A percentile compares a stretch with the other conserved stretches of the same genome.
Evolutionary conservation across 129 eudicot species (phyloP).

Genomic region (Tagetes patula): DNA sequence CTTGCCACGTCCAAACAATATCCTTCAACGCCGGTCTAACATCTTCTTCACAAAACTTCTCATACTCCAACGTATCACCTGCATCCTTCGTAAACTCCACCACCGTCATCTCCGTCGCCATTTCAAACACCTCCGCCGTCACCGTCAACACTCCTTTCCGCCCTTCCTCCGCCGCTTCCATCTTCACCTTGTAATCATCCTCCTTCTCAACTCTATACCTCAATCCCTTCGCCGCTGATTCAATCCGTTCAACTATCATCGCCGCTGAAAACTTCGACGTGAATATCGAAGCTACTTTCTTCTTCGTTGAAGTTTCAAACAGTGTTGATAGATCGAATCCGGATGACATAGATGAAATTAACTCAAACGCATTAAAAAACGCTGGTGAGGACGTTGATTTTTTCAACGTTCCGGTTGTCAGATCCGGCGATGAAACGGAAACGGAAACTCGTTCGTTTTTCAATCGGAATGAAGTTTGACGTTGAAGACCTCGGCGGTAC

Average conservation of each 20-base stretch:
- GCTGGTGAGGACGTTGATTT: conserved; percentile 36
- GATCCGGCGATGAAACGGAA: conserved; percentile 5
- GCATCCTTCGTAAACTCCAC: conserved; percentile 36
- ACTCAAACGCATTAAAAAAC: conserved; percentile 40
- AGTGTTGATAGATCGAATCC: conserved; percentile 36
- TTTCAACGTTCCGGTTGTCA: conserved; percentile 28
- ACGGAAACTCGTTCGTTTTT: neutral
- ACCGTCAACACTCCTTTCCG: conserved; percentile 38
- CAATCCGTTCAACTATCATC: conserved; percentile 26
- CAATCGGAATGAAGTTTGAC: conserved; percentile 26
- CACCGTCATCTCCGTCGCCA: conserved; percentile 45
- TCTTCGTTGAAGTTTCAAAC: conserved; percentile 33
- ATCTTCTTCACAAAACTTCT: conserved; percentile 41
- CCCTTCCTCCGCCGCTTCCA: conserved; percentile 41
- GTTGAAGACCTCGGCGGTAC: conserved; percentile 27
- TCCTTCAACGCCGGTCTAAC: conserved; percentile 44
- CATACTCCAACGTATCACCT: conserved; percentile 39
- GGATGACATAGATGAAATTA: conserved; percentile 38
- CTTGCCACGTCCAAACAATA: conserved; percentile 48
- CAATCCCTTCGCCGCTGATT: conserved; percentile 19
- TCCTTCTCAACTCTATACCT: conserved; percentile 33
- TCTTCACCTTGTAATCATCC: conserved; percentile 34
- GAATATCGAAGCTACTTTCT: conserved; percentile 37
- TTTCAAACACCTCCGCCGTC: conserved; percentile 42
- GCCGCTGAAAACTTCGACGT: conserved; percentile 39